A percentile compares a stretch with the other conserved stretches of the same genome.
Evolutionary conservation across 208 protist genomes (phyloP).

Genomic region (Leishmania arabica): DNA sequence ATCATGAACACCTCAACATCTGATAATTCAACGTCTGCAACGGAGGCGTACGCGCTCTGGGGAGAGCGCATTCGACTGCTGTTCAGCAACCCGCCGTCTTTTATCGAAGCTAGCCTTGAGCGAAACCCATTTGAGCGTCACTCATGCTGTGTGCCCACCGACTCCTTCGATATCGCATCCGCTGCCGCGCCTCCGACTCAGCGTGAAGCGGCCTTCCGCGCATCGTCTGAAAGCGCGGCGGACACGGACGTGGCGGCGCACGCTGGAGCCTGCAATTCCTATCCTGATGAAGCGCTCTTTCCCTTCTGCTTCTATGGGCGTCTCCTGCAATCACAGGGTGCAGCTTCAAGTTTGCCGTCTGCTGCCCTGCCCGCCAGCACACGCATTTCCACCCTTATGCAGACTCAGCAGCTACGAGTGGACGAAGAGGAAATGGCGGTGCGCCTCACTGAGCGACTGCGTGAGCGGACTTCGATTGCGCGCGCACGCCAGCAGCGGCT

Average conservation of each 20-base stretch:
- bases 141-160: conserved; percentile 8
- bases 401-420: conserved; percentile 6
- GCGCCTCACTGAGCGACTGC: conserved; percentile 36
- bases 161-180: neutral
- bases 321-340: conserved; percentile 22
- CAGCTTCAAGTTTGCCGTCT: neutral
- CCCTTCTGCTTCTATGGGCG: conserved; percentile 69
- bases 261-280: neutral
- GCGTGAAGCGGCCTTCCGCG: neutral
- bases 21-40: conserved; percentile 20
- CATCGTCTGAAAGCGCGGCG: neutral
- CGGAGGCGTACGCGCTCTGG: conserved; percentile 62
- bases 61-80: conserved; percentile 47
- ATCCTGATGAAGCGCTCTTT: neutral
- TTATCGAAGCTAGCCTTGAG: conserved; percentile 8
- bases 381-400: neutral
- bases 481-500: neutral
- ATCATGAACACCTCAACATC: neutral
- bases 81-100: conserved; percentile 26
- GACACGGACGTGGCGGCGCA: neutral
- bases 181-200: neutral
- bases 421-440: conserved; percentile 27
- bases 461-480: conserved; percentile 3
- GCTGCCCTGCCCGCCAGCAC: neutral
- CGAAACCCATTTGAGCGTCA: conserved; percentile 24